Percentiles rank a stretch among this genome's conserved stretches.
Evolutionary conservation across 495 filamentous ascomycete genomes (phyloP).

Genomic region (Annulohypoxylon moriforme): DNA sequence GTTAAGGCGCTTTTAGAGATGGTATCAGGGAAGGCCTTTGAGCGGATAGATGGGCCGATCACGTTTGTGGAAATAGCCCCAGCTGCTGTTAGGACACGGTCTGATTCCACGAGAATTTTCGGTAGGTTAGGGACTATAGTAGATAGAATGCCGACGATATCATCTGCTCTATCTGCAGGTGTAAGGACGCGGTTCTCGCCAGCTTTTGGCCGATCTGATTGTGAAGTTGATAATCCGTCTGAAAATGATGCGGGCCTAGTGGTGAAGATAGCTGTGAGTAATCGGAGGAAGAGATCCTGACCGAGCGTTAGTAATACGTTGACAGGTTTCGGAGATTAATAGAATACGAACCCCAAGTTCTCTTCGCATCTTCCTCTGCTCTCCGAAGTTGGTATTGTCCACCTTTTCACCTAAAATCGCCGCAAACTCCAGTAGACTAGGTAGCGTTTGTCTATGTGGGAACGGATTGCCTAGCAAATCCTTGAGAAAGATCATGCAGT

Average conservation of each 20-base stretch:
- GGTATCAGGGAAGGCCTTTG: slow-evolving; percentile 89
- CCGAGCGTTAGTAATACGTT: slow-evolving; percentile 46
- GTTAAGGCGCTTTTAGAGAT: slow-evolving; percentile 75
- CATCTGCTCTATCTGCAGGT: slow-evolving; percentile 66
- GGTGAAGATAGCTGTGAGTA: slow-evolving; percentile 91
- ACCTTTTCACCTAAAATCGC: slow-evolving; percentile 92
- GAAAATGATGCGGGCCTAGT: slow-evolving; percentile 77
- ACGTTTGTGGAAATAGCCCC: slow-evolving; percentile 84
- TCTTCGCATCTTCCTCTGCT: slow-evolving; percentile 91
- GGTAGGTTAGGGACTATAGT: slow-evolving; percentile 82
- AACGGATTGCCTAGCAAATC: slow-evolving; percentile 95
- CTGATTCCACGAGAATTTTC: slow-evolving; percentile 86
- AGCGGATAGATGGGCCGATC: slow-evolving; percentile 83
- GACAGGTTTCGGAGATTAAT: not conserved
- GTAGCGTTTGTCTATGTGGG: slow-evolving; percentile 90
- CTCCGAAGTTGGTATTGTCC: slow-evolving; percentile 97
- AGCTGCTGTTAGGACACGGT: slow-evolving; percentile 81
- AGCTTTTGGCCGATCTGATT: slow-evolving; percentile 49
- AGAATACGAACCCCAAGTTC: slow-evolving; percentile 80
- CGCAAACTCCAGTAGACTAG: slow-evolving; percentile 87
- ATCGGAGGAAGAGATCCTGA: slow-evolving; percentile 87
- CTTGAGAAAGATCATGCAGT: slow-evolving; percentile 89
- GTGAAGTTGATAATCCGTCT: slow-evolving; percentile 51
- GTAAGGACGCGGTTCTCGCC: slow-evolving; percentile 27
- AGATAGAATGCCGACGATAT: slow-evolving; percentile 83